Conservation (phyloP, 805 yeast species). For the Candida michaelii region DNA sequence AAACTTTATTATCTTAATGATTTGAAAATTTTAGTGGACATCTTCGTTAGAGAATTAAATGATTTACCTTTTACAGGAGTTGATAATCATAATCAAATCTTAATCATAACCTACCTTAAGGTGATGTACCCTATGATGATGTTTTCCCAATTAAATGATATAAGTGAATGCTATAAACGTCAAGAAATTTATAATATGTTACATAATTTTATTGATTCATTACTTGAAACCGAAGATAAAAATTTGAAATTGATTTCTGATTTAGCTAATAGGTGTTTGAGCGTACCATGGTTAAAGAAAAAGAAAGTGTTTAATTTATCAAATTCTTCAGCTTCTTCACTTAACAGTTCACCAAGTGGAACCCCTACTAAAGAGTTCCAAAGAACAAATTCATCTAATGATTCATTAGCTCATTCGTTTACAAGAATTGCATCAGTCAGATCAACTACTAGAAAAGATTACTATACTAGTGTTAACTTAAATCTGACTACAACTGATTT, state of each 20-base stretch:
- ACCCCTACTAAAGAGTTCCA: neutral
- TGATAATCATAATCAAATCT: slow-evolving; percentile 54
- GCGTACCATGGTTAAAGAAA: slow-evolving; percentile 33
- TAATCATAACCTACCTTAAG: slow-evolving; percentile 54
- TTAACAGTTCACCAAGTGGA: neutral
- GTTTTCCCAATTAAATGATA: slow-evolving; percentile 56
- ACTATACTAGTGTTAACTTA: slow-evolving; percentile 18
- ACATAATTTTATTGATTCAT: slow-evolving; percentile 37
- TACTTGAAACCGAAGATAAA: neutral
- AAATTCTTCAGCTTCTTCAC: slow-evolving; percentile 17
- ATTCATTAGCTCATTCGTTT: slow-evolving; percentile 25
- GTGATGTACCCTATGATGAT: slow-evolving; percentile 70
- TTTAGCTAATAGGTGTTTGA: slow-evolving; percentile 34
- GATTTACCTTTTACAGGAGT: slow-evolving; percentile 61
- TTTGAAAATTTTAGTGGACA: slow-evolving; percentile 78
- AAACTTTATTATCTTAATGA: slow-evolving; percentile 81
- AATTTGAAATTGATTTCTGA: slow-evolving; percentile 25
- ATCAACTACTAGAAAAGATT: slow-evolving; percentile 34
- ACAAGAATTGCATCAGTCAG: slow-evolving; percentile 37
- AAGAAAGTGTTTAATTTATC: slow-evolving; percentile 4
- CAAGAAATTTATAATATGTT: slow-evolving; percentile 54
- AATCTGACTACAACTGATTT: slow-evolving; percentile 18
- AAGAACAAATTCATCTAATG: slow-evolving; percentile 13
- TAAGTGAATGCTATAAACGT: slow-evolving; percentile 55
- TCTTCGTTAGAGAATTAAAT: slow-evolving; percentile 74